These are phyloP conservation scores for Drosera spatulata DNA, from an alignment of 179 eudicot genomes.

Conservation along the genomic window DNA sequence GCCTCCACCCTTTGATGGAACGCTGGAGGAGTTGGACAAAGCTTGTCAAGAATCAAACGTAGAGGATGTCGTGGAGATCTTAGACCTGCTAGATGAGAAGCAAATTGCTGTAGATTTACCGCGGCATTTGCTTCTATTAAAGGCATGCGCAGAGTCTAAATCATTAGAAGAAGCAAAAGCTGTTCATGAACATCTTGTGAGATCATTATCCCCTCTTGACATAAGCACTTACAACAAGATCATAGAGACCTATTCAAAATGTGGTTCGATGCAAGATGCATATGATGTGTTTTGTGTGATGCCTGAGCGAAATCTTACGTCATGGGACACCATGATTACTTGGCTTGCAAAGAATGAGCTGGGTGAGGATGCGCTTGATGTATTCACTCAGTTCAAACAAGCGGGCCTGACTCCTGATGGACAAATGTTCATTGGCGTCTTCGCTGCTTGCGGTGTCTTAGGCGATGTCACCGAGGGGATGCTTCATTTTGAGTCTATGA, in stretches of 20 bases:
- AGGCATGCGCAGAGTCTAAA: constrained; percentile 43
- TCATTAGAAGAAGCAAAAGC: constrained; percentile 47
- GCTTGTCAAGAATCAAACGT: constrained; percentile 41
- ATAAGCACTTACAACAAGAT: constrained; percentile 47
- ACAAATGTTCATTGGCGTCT: constrained; percentile 49
- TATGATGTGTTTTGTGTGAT: constrained; percentile 39
- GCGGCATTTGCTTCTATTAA: constrained; percentile 34
- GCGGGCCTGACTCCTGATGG: constrained; percentile 69
- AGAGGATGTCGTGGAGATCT: constrained; percentile 44
- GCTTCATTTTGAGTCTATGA: constrained; percentile 77
- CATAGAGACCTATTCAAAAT: constrained; percentile 67
- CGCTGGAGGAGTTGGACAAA: constrained; percentile 46
- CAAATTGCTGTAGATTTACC: constrained; percentile 36
- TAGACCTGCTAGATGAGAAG: constrained; percentile 30
- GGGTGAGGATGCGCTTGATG: constrained; percentile 66
- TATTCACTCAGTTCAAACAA: constrained; percentile 53
- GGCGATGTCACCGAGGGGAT: constrained; percentile 68
- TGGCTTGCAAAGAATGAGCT: constrained; percentile 55
- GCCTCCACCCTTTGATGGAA: constrained; percentile 11
- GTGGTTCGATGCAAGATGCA: constrained; percentile 74
- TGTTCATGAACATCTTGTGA: constrained; percentile 54
- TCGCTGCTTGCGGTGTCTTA: constrained; percentile 53
- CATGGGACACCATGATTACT: constrained; percentile 82
- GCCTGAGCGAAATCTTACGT: constrained; percentile 60
- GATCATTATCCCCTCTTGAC: constrained; percentile 21